phyloP scores from a whole-genome alignment of 805 yeast genomes.

The Candida qinlingensis region DNA sequence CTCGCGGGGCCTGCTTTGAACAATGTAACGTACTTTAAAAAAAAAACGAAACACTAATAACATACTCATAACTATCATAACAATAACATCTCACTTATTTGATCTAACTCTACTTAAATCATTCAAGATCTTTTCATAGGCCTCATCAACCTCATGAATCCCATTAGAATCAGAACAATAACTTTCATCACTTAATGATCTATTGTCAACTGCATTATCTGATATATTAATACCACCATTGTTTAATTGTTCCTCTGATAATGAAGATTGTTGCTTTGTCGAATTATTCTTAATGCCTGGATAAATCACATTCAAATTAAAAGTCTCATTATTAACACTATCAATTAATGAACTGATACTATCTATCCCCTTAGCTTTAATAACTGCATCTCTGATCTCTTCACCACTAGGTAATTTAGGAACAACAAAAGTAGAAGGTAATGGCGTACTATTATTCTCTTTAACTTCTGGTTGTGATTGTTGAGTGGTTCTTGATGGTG shows the following conservation, averaged over 20 bases:
- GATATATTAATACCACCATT: too few relatives aligned
- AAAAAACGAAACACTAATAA: not conserved
- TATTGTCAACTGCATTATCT: not conserved
- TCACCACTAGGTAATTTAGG: constrained; percentile 41
- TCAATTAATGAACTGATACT: constrained; percentile 62
- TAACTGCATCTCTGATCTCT: constrained; percentile 47
- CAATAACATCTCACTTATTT: constrained; percentile 27
- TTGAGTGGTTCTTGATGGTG: too few relatives aligned
- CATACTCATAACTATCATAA: not conserved
- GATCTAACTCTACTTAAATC: constrained; percentile 63
- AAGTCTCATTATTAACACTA: constrained; percentile 52
- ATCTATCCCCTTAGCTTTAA: constrained; percentile 71
- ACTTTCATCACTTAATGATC: not conserved
- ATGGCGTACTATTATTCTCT: constrained; percentile 6
- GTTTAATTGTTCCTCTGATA: not conserved
- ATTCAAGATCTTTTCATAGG: constrained; percentile 65
- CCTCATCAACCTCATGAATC: constrained; percentile 52
- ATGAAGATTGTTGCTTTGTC: not conserved
- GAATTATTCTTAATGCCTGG: constrained; percentile 16
- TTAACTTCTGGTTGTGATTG: not conserved
- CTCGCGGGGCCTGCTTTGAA: too few relatives aligned
- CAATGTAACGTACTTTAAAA: too few relatives aligned
- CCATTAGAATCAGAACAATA: constrained; percentile 2
- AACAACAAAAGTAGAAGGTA: constrained; percentile 17
- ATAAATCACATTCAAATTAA: constrained; percentile 47